A percentile compares a stretch with the other conserved stretches of the same genome.
phyloP scores from a whole-genome alignment of 805 yeast genomes.

The Ogataea polymorpha region DNA sequence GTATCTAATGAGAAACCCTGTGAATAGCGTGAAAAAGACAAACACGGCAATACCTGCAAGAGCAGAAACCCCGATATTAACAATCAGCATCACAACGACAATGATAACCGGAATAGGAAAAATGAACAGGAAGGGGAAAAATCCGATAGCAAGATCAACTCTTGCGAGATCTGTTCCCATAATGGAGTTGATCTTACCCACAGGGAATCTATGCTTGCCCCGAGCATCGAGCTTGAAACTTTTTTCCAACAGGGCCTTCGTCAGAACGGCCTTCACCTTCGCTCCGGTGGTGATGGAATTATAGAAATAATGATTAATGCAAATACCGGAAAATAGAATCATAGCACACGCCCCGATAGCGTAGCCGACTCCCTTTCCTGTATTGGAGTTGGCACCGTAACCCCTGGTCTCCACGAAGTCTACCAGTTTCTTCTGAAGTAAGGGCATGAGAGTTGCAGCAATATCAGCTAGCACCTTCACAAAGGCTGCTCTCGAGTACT shows the following conservation, averaged over 20 bases:
- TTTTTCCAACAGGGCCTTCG: slow-evolving; percentile 65
- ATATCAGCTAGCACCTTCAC: slow-evolving; percentile 44
- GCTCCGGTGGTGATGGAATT: slow-evolving; percentile 63
- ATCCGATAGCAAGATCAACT: slow-evolving; percentile 69
- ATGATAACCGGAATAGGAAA: slow-evolving; percentile 63
- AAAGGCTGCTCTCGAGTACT: slow-evolving; percentile 40
- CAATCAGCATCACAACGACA: slow-evolving; percentile 60
- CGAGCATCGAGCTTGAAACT: slow-evolving; percentile 57
- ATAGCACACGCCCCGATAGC: slow-evolving; percentile 67
- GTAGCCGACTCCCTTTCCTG: slow-evolving; percentile 71
- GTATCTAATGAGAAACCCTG: slow-evolving; percentile 44
- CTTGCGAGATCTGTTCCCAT: slow-evolving; percentile 81
- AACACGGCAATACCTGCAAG: slow-evolving; percentile 67
- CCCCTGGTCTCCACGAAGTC: slow-evolving; percentile 54
- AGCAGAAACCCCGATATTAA: slow-evolving; percentile 69
- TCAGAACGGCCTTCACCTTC: slow-evolving; percentile 63
- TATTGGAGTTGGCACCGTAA: slow-evolving; percentile 37
- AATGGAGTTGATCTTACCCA: slow-evolving; percentile 71
- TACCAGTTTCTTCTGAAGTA: slow-evolving; percentile 62
- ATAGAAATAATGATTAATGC: slow-evolving; percentile 63
- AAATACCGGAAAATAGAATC: slow-evolving; percentile 45
- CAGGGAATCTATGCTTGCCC: slow-evolving; percentile 61
- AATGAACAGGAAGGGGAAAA: slow-evolving; percentile 60
- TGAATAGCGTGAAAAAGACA: slow-evolving; percentile 43
- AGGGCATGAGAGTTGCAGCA: slow-evolving; percentile 55